phyloP scores from a whole-genome alignment of 345 rosid genomes.

The Gossypium longicalyx region DNA sequence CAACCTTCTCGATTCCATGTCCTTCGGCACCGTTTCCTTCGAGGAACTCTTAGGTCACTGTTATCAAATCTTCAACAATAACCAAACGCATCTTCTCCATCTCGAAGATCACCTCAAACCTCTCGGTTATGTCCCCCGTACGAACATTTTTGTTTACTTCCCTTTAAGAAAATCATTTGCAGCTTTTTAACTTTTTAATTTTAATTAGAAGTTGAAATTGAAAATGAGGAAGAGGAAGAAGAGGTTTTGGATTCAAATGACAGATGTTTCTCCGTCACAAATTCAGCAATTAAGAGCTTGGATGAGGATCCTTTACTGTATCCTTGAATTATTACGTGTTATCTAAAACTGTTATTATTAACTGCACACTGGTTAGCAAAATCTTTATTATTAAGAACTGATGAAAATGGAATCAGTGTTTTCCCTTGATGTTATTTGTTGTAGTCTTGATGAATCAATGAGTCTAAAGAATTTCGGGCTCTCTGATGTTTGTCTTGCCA shows the following conservation, averaged over 20 bases:
- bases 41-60: conserved; percentile 86
- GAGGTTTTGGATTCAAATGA: conserved; percentile 23
- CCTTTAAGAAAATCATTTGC: neutral
- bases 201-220: conserved; percentile 36
- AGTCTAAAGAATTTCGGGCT: conserved; percentile 73
- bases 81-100: conserved; percentile 38
- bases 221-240: conserved; percentile 27
- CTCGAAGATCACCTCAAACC: conserved; percentile 44
- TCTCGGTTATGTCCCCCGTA: conserved; percentile 49
- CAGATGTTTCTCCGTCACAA: conserved; percentile 13
- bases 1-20: conserved; percentile 64
- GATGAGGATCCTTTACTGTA: conserved; percentile 79
- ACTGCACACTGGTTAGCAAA: neutral
- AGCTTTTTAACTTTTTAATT: neutral
- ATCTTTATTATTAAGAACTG: neutral
- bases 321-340: conserved; percentile 33
- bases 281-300: conserved; percentile 37
- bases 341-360: neutral
- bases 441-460: conserved; percentile 61
- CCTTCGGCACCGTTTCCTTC: conserved; percentile 75
- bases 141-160: neutral
- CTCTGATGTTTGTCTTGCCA: conserved; percentile 78
- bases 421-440: conserved; percentile 29
- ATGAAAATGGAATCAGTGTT: neutral
- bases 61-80: conserved; percentile 53